phyloP scores from a whole-genome alignment of 2,329 filamentous ascomycete species.

The Amphichorda felina region DNA sequence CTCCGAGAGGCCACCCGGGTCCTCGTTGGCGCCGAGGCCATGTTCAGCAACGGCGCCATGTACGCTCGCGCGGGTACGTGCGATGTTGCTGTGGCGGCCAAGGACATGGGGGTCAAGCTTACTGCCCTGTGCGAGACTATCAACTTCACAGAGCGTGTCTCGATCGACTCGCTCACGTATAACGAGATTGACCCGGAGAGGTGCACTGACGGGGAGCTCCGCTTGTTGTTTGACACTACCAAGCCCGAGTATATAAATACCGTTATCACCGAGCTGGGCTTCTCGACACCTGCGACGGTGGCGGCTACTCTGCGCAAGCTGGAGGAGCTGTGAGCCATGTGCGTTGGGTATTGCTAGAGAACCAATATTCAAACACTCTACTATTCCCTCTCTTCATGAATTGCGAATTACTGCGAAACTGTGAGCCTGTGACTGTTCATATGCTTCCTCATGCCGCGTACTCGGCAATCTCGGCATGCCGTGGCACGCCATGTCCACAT shows the following conservation, averaged over 20 bases:
- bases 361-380: not conserved
- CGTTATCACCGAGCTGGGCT: constrained; percentile 85
- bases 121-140: constrained; percentile 88
- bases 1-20: constrained; percentile 59
- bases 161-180: constrained; percentile 82
- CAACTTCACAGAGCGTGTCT: constrained; percentile 81
- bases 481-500: no score
- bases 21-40: constrained; percentile 81
- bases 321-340: constrained; percentile 32
- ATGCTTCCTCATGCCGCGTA: no score
- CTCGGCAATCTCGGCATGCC: no score
- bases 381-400: no score
- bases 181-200: constrained; percentile 80
- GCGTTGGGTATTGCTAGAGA: not conserved
- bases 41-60: constrained; percentile 89
- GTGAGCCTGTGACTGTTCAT: no score
- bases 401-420: no score
- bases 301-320: constrained; percentile 48
- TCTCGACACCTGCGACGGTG: constrained; percentile 74
- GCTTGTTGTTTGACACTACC: constrained; percentile 85
- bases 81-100: constrained; percentile 73
- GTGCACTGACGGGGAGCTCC: constrained; percentile 41
- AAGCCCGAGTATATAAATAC: constrained; percentile 76
- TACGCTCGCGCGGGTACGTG: constrained; percentile 83
- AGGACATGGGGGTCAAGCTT: constrained; percentile 64